Percentiles rank a stretch among this genome's conserved stretches.
These are phyloP conservation scores for Penicillium sp. DNA, from an alignment of 2,329 filamentous ascomycete species.

Conservation along the genomic window DNA sequence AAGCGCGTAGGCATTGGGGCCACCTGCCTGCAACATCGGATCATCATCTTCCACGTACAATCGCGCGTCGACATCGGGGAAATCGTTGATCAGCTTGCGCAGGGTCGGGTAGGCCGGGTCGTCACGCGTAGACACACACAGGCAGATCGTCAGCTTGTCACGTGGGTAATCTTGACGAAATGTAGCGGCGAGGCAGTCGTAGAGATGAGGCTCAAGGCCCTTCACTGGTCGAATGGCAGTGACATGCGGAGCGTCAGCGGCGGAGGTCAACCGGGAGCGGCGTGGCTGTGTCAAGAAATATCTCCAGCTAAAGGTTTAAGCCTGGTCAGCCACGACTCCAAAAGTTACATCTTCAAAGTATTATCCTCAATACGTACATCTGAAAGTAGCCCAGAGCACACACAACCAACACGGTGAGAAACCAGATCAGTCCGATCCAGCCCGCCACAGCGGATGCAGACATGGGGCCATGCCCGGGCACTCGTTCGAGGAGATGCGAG, in stretches of 20 bases:
- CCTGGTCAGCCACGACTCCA: not conserved
- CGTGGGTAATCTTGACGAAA: conserved; percentile 77
- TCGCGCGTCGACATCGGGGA: conserved; percentile 64
- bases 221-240: conserved; percentile 92
- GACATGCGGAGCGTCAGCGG: conserved; percentile 64
- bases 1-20: conserved; percentile 54
- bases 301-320: conserved; percentile 45
- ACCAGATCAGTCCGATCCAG: conserved; percentile 53
- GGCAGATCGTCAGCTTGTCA: conserved; percentile 69
- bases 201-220: conserved; percentile 81
- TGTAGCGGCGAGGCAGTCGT: conserved; percentile 84
- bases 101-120: conserved; percentile 78
- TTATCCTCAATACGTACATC: conserved; percentile 44
- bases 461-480: conserved; percentile 28
- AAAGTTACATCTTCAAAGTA: not conserved
- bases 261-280: conserved; percentile 39
- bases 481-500: conserved; percentile 20
- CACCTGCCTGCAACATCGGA: conserved; percentile 57
- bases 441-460: conserved; percentile 40
- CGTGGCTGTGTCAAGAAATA: conserved; percentile 49
- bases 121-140: conserved; percentile 70
- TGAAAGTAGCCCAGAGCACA: conserved; percentile 57
- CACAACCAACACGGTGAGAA: conserved; percentile 52
- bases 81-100: conserved; percentile 65
- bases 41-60: conserved; percentile 81